These are phyloP conservation scores for Cyanidioschyzon merolae DNA, from an alignment of 23 red algal species.

Conservation along the genomic window DNA sequence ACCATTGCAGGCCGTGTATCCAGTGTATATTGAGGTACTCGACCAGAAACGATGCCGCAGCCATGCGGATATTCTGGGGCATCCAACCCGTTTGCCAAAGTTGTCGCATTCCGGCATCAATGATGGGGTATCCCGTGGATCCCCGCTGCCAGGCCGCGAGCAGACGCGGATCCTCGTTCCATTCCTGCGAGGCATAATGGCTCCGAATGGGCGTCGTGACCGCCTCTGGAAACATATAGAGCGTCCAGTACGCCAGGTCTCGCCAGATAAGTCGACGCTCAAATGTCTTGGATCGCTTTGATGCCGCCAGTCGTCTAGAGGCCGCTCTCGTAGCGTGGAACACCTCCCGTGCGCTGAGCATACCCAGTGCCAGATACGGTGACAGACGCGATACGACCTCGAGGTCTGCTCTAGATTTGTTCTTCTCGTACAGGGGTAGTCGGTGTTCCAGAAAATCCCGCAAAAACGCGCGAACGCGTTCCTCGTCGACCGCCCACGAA, in stretches of 20 bases:
- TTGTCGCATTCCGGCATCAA: background rate
- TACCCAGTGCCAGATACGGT: background rate
- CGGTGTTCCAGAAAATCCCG: background rate
- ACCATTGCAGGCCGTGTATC: background rate
- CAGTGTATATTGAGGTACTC: background rate
- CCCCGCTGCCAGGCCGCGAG: background rate
- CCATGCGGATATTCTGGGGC: conserved; percentile 10
- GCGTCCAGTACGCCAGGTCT: background rate
- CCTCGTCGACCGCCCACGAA: background rate
- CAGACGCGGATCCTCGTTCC: background rate
- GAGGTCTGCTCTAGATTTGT: background rate
- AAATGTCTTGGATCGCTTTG: background rate
- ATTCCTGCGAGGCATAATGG: background rate
- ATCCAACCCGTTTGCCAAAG: conserved; percentile 16
- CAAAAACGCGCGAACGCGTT: background rate
- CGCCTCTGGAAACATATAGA: background rate
- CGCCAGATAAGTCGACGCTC: background rate
- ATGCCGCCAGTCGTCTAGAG: background rate
- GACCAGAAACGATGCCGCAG: background rate
- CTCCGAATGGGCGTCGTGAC: background rate
- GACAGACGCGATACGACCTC: background rate
- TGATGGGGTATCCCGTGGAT: background rate
- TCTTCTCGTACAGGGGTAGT: background rate
- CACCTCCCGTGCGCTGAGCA: background rate
- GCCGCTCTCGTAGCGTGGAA: background rate